Base-by-base conservation (phyloP, 331 rosid genomes). In the Pyracantha coccinea region DNA sequence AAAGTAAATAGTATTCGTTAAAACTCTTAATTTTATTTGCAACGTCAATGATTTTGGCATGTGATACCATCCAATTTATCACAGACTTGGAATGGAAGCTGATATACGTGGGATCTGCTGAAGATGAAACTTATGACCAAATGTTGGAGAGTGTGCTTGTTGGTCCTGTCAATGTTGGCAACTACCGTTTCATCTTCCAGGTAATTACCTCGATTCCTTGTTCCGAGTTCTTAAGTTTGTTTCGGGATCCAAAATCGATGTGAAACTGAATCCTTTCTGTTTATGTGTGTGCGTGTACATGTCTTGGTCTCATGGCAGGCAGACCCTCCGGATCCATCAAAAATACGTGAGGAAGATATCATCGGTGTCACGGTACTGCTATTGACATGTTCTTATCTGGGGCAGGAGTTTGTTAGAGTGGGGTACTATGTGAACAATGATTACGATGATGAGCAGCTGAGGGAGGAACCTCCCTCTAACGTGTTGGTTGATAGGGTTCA, bases 361-460 rank as follows among this genome's bases (percentile, higher is more conserved):
- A 89, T 88, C 55, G 97, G 97, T 54, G 97, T 94, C 53, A 94
- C 96, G 0, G 96, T 94, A 77, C 91, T 89, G 63, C 80, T 92
- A 59, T 82, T 92, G 76, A 92, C 97, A 11, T 94, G 97, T 82
- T 92, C 96, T 23, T 94, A 90, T 86, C 77, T 94, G 75, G 93
- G 97, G 58, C 99, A 94, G 68, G 96, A 94, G 77, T 94, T 94
- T 79, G 54, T 94, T 50, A 80, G 96, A 4, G 99, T 94, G 75
- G 99, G 97, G 50, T 94, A 90, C 83, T 94, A 90, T 61, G 99
- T 94, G 72, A 94, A 94, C 90, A 92, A 92, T 80, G 99, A 94
- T 76, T 94, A 94, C 65, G 96, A 82, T 66, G 97, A 94, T 64
- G 97, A 89, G 79, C 97, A 92, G 81, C 89, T 94, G 41, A 90